phyloP scores from a whole-genome alignment of 495 filamentous ascomycete species.

The Tuber microsphaerosporum region DNA sequence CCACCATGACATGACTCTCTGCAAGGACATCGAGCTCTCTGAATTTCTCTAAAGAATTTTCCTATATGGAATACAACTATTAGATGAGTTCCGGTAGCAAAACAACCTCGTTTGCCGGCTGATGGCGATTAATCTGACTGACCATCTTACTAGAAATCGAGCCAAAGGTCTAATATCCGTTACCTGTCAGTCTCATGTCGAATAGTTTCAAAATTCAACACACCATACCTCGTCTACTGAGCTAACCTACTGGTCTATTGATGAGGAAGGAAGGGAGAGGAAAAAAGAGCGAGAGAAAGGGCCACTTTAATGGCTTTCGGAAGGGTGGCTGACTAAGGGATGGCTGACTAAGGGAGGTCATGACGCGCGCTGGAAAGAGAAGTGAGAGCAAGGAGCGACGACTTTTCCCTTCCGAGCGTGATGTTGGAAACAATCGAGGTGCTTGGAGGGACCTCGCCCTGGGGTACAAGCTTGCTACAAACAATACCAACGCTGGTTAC shows the following conservation, averaged over 20 bases:
- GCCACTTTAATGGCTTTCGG: no score
- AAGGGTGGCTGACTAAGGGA: no score
- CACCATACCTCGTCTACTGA: background rate
- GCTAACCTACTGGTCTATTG: background rate
- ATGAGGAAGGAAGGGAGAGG: no score
- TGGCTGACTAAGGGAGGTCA: background rate
- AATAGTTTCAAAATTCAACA: background rate
- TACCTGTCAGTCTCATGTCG: background rate
- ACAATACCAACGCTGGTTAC: constrained; percentile 66
- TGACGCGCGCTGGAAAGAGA: background rate
- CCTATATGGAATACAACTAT: background rate
- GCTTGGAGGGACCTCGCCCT: constrained; percentile 67
- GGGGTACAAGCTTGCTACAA: constrained; percentile 55
- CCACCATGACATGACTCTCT: background rate
- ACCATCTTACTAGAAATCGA: constrained; percentile 1
- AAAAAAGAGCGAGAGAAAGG: no score
- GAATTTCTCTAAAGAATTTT: background rate
- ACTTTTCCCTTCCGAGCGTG: background rate
- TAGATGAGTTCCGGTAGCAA: background rate
- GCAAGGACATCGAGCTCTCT: background rate
- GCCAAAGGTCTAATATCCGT: background rate
- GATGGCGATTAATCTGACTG: background rate
- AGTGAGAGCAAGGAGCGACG: background rate
- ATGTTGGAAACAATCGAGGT: constrained; percentile 40
- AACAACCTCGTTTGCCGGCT: background rate